A percentile compares a stretch with the other conserved stretches of the same genome.
Evolutionary conservation across 257 asterid genomes (phyloP).

Genomic region (Solanum commersonii): DNA sequence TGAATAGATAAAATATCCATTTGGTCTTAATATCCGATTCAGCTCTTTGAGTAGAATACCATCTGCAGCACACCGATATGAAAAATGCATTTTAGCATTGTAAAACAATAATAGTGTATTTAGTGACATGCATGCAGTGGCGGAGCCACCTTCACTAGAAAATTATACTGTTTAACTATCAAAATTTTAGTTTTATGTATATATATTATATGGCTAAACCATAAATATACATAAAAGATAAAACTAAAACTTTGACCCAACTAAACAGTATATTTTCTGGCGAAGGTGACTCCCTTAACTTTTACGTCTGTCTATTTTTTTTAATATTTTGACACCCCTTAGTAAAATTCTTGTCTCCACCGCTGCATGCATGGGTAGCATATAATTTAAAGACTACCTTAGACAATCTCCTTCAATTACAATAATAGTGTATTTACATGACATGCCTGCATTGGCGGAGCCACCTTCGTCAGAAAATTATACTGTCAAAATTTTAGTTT

Average conservation of each 20-base stretch:
- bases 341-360: neutral
- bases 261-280: neutral
- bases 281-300: neutral
- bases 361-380: neutral
- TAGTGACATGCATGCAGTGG: neutral
- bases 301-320: neutral
- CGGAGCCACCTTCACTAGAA: neutral
- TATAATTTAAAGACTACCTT: neutral
- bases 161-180: neutral
- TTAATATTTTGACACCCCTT: neutral
- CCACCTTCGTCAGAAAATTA: neutral
- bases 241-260: neutral
- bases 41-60: conserved; percentile 84
- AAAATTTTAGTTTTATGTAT: neutral
- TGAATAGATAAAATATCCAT: conserved; percentile 90
- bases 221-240: no score
- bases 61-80: conserved; percentile 33
- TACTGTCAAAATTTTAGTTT: neutral
- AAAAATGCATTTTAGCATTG: neutral
- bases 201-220: neutral
- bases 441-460: neutral
- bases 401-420: neutral
- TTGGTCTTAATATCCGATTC: conserved; percentile 63
- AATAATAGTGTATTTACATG: neutral
- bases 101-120: neutral